phyloP scores from a whole-genome alignment of 192 early-diverging fungal species.

The Backusella tarrabulga region DNA sequence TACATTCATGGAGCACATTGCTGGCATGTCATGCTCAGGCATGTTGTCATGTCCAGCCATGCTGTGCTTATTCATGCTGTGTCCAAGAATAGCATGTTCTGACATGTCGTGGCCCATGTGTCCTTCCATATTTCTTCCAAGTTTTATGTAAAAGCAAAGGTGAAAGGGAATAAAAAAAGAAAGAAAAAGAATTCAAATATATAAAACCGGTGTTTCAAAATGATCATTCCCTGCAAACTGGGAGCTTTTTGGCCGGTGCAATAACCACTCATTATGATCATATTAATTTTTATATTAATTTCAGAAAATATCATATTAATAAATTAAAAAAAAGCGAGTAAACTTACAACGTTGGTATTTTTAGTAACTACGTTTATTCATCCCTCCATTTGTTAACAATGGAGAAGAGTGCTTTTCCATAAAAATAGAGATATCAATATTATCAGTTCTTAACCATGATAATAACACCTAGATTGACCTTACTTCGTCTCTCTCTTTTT shows the following conservation, averaged over 20 bases:
- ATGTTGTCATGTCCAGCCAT: slow-evolving; percentile 8
- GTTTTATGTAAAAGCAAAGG: neutral
- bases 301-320: too few relatives aligned
- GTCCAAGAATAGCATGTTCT: neutral
- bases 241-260: neutral
- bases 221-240: too few relatives aligned
- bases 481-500: too few relatives aligned
- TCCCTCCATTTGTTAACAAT: neutral
- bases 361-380: neutral
- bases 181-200: neutral
- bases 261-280: neutral
- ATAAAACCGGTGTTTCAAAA: too few relatives aligned
- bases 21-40: slow-evolving; percentile 18
- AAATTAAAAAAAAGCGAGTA: neutral
- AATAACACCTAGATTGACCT: too few relatives aligned
- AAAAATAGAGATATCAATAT: too few relatives aligned
- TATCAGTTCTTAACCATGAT: too few relatives aligned
- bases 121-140: slow-evolving; percentile 12
- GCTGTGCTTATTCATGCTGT: neutral
- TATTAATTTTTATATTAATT: too few relatives aligned
- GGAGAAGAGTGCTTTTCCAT: neutral
- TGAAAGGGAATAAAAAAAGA: neutral
- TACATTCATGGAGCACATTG: slow-evolving; percentile 57
- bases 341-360: neutral
- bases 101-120: neutral